Base-by-base conservation (phyloP, 371 early-diverging fungal species). In the Mucor ambiguus region DNA sequence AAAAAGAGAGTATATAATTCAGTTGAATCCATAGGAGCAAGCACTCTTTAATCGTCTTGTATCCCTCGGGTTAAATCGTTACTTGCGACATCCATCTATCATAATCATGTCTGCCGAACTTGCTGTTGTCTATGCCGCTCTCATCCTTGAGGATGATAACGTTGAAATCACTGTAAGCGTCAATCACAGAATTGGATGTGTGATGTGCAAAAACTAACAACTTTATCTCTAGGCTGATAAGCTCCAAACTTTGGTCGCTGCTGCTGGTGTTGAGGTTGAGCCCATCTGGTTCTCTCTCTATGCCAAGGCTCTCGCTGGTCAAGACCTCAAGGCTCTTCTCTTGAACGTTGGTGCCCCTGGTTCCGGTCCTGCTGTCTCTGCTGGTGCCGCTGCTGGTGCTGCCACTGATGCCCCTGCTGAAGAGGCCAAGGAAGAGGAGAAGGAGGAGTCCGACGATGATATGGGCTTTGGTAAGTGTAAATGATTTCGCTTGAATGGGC, bases 301-400 rank as follows among this genome's bases (percentile, higher is more conserved):
- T 87, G 96, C 98, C 84, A 98, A 98, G 94, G 98, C 98, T 69
- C 91, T 98, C 73, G 95, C 88, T 70, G 96, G 97, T 77, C 93
- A 94, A 88, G 91, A 96, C 85, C 81, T 98, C 72, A 86, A 81
- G 79, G 93, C 91, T 69, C 87, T 97, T 80, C 86, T 98, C 76
- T 86, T 90, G 83, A 95, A 93, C 89, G 91, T 96, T 72, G 96
- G 96, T 80, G 82, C 90, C 37, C 79, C 80, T 73, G 90, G 82
- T 63, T 89, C 83, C 63, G 90, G 74, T 77, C 88, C 75, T 68
- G 90, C 75, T 63, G 86, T 76, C 67, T 73, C 81, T 63, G 81
- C 83, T 63, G 81, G 49, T 75, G 79, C 66, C 64, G 88, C 72
- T 69, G 86, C 70, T 44, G 86, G 77, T 62, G 87, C 68, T 48